Evolutionary conservation across 2,329 filamentous ascomycete genomes (phyloP), one percentile per base, ranked within the genome.

Genomic region (Phialemoniopsis sp.): DNA sequence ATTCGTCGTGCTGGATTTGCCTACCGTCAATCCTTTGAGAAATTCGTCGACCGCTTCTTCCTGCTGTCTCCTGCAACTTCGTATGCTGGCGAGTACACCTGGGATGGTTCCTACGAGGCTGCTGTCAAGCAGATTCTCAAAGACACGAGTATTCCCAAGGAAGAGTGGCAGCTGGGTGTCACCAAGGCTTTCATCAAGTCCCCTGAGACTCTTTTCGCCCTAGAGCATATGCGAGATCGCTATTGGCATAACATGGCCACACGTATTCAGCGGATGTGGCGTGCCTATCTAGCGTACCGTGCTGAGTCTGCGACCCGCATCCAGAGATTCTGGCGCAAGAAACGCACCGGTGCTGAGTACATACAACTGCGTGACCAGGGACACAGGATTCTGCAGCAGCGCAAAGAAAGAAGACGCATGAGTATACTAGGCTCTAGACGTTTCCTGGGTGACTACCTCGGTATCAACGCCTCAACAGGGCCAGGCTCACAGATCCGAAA

Each of bases 221-320:
- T 98, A 10, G 93, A 98, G 63, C 90, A 94, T 42, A 97, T 98
- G 91, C 81, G 93, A 57, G 93, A 98, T 59, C 78, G 88, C 41
- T 98, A 97, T 65, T 97, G 91, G 91, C 91, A 97, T 64, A 98
- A 97, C 66, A 97, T 98, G 93, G 93, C 93, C 4, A 95, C 91
- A 44, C 82, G 93, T 43, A 97, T 98, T 43, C 93, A 98, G 67
- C 80, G 93, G 51, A 93, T 95, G 57, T 98, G 93, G 93, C 80
- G 93, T 53, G 95, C 94, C 38, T 97, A 96, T 57, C 76, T 97
- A 31, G 83, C 91, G 5, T 97, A 97, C 63, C 81, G 93, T 33
- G 85, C 82, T 18, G 93, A 98, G 64, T 93, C 88, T 43, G 93
- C 93, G 7, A 95, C 85, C 13, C 81, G 93, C 28, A 97, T 98